Evolutionary conservation across 306 rosid genomes (phyloP).

Genomic region (Alnus rubra): DNA sequence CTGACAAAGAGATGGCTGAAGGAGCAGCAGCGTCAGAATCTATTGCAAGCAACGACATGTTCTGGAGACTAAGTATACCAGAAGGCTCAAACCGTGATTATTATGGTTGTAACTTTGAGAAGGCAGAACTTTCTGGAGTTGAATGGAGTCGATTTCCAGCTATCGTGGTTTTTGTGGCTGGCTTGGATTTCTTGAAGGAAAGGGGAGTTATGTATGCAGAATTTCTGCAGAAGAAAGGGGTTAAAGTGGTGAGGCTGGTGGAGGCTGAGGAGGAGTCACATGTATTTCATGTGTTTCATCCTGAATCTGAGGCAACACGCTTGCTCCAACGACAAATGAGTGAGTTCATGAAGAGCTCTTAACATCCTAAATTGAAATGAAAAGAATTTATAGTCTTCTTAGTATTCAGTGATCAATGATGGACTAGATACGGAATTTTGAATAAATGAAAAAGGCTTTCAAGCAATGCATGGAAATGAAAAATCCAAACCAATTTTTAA

Average conservation of each 20-base stretch:
- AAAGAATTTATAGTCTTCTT: background rate
- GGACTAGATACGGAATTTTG: background rate
- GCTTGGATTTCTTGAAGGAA: slow-evolving; percentile 67
- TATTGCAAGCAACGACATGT: slow-evolving; percentile 50
- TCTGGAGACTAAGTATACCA: slow-evolving; percentile 73
- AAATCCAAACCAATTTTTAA: background rate
- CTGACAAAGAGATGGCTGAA: slow-evolving; percentile 45
- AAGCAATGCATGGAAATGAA: background rate
- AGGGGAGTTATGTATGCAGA: slow-evolving; percentile 76
- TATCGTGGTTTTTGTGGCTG: slow-evolving; percentile 73
- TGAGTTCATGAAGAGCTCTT: slow-evolving; percentile 49
- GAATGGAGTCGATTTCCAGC: slow-evolving; percentile 61
- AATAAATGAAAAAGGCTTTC: background rate
- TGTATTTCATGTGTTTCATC: slow-evolving; percentile 54
- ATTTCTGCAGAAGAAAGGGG: slow-evolving; percentile 55
- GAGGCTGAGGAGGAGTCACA: slow-evolving; percentile 61
- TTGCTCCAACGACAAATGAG: slow-evolving; percentile 64
- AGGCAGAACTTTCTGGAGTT: slow-evolving; percentile 20
- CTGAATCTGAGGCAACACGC: slow-evolving; percentile 58
- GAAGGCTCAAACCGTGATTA: slow-evolving; percentile 49
- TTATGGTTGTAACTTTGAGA: slow-evolving; percentile 68
- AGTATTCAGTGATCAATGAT: background rate
- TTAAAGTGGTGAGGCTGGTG: slow-evolving; percentile 50
- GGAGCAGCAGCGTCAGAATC: slow-evolving; percentile 15
- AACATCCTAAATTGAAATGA: slow-evolving; percentile 1